Evolutionary conservation across 441 rosid genomes (phyloP), one percentile per base, ranked within the genome.

Genomic region (Pelargonium cotyledonis): DNA sequence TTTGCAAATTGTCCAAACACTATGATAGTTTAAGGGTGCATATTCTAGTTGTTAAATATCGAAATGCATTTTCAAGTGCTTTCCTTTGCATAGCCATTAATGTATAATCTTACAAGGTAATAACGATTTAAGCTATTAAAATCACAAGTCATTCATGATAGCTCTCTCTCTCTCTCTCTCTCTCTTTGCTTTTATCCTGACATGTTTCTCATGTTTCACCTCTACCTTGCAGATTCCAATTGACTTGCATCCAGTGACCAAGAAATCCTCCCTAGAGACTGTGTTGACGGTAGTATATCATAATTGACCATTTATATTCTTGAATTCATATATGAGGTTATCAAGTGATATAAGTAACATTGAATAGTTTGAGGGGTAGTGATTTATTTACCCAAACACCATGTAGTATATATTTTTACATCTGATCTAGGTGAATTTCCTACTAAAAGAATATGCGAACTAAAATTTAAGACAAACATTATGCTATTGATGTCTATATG

Each of bases 241-340:
- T 68, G 99, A 90, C 61, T 80, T 92, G 83, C 97, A 95, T 85
- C 97, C 95, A 1, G 91, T 82, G 78, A 95, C 99, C 69, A 84
- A 85, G 78, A 95, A 92, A 85, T 95, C 98, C 75, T 14, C 99
- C 66, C 75, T 95, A 84, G 99, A 95, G 88, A 95, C 99, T 57
- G 99, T 95, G 76, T 79, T 95, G 74, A 92, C 98, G 96, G 99
- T 95, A 91, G 21, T 68, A 26, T 70, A 73, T 44, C 73, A 49
- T 60, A 62, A 47, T 15, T 68, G 21, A 60, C 12, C 72, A 44
- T 69, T 76, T 75, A 65, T 2, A 4, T 23, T 76, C 55, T 47
- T 35, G 46, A 60, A 70, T 21, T 64, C 49, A 10, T 44, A 12
- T 51, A 11, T 73, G 46, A 65, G 68, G 68, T 61, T 51, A 67